Base-by-base conservation (phyloP, 345 rosid species). In the Euphorbia tirucalli region DNA sequence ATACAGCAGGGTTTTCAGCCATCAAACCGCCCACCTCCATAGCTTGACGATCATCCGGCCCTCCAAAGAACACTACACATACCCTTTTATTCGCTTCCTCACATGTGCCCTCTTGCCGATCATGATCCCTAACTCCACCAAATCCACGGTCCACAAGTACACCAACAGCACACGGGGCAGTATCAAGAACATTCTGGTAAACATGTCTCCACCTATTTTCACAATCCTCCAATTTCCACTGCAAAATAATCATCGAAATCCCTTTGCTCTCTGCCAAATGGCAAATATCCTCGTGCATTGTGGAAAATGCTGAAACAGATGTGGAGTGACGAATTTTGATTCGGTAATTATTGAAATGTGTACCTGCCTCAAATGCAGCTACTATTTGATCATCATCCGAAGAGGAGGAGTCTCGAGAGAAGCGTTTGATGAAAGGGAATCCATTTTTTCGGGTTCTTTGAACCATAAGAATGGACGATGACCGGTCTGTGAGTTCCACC, bases 401-500 rank as follows among this genome's bases (percentile, higher is more conserved):
- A 41, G 9, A 5, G 44, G 54, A 41, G 8, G 50, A 11, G 66
- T 27, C 49, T 39, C 25, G 27, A 39, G 28, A 63, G 46, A 52
- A 65, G 75, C 86, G 87, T 50, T 85, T 84, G 35, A 89, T 77
- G 79, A 89, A 87, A 2, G 97, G 98, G 55, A 90, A 63, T 8
- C 98, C 97, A 43, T 90, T 87, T 54, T 71, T 83, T 0, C 92
- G 77, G 37, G 83, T 88, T 60, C 86, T 75, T 66, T 86, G 97
- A 61, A 82, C 89, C 95, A 85, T 87, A 55, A 89, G 74, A 68
- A 93, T 89, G 7, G 98, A 88, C 2, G 97, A 89, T 22, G 92
- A 74, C 0, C 98, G 90, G 61, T 91, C 96, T 0, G 93, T 90
- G 77, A 93, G 88, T 77, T 91, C 90, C n/a, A 93, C 86, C 0